Evolutionary conservation across 768 basidiomycete genomes (phyloP), one percentile per base, ranked within the genome.

Genomic region (Tulasnella sp.): DNA sequence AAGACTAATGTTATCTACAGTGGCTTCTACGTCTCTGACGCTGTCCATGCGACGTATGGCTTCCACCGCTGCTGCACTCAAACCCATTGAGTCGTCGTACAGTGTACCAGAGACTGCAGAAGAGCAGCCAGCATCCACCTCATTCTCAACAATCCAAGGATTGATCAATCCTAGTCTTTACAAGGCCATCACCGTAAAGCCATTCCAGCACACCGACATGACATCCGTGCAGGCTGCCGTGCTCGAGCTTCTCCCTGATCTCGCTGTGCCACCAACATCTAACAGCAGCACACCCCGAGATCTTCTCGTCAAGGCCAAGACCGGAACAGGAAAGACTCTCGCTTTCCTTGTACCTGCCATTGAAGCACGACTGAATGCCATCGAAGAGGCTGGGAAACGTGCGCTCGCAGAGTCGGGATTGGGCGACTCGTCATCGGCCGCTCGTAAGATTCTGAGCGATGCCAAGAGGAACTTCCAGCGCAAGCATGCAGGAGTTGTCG

Each of bases 321-420:
- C 89, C 0, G 87, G 89, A 25, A 89, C 88, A 0, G 89, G 87
- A 28, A 93, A 92, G 66, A 92, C 88, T 0, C 67, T 90, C 29
- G 87, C 78, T 0, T 93, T 91, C 70, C 76, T 95, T 48, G 72
- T 93, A 16, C 88, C 88, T 7, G 86, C 85, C 5, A 73, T 91
- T 55, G 86, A 92, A 60, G 72, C 80, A 2, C 79, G 91, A 6
- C 32, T 85, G 16, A 73, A 74, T 50, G 66, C 73, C 7, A 63
- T 90, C n/a, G 64, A 75, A 4, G 65, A 66, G 4, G 62, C 69
- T 35, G 69, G 67, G 20, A 60, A 67, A 43, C 65, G 69, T 24
- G 69, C 69, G 1, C 65, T 67, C 15, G 49, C 58, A 45, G 70
- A 77, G 43, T 64, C 73, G 27, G 75, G 72, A 20, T 58, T 69